phyloP scores from a whole-genome alignment of 805 yeast genomes.

The Myxozyma neotropica region DNA sequence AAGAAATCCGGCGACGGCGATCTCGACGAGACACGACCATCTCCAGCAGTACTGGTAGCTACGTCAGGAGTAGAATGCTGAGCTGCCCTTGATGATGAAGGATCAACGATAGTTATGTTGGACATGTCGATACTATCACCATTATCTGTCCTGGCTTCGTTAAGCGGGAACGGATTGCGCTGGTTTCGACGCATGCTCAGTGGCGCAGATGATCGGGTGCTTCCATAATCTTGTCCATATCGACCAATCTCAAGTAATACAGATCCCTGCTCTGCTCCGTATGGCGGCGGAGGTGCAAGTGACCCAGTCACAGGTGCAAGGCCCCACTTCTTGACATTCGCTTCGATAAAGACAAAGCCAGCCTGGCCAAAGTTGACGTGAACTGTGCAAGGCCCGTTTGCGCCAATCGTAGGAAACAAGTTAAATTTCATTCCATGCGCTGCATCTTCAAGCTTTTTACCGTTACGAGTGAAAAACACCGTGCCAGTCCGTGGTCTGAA shows the following conservation, averaged over 20 bases:
- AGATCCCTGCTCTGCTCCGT: constrained; percentile 77
- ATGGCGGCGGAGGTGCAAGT: constrained; percentile 92
- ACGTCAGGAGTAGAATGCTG: too few relatives aligned
- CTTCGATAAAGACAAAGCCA: constrained; percentile 89
- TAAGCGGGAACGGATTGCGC: constrained; percentile 24
- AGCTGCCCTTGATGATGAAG: constrained; percentile 10
- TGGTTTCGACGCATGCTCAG: neutral
- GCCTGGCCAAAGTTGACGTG: constrained; percentile 87
- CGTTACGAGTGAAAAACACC: constrained; percentile 90
- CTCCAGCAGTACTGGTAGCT: neutral
- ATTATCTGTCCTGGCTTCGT: constrained; percentile 7
- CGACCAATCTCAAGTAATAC: constrained; percentile 60
- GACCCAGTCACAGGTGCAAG: constrained; percentile 87
- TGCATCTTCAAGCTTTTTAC: constrained; percentile 82
- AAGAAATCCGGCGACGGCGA: constrained; percentile 1
- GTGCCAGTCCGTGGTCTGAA: constrained; percentile 81
- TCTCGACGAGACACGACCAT: neutral
- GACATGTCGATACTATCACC: constrained; percentile 16
- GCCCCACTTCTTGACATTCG: constrained; percentile 93
- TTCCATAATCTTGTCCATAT: constrained; percentile 9
- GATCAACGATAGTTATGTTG: constrained; percentile 3
- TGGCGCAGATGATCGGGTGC: constrained; percentile 11
- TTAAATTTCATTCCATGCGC: constrained; percentile 71
- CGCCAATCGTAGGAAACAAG: constrained; percentile 86
- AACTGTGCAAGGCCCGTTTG: constrained; percentile 77